Evolutionary conservation across 2,329 filamentous ascomycete genomes (phyloP).

Genomic region (Aspergillus sp.): DNA sequence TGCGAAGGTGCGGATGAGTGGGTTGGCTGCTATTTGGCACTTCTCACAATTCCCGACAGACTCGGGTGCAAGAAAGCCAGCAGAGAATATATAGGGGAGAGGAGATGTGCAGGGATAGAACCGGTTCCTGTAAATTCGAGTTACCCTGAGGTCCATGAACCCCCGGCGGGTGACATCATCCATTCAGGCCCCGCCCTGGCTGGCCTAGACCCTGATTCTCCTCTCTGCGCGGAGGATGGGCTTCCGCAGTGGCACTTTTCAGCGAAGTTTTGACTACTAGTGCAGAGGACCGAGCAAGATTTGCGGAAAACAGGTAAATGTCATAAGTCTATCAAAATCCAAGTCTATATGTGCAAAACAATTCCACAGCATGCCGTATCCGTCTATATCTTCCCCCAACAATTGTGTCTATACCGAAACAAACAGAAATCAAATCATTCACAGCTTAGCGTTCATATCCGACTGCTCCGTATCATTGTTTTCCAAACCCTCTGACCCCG

Average conservation of each 20-base stretch:
- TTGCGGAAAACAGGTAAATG: background rate
- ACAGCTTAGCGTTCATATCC: conserved; percentile 19
- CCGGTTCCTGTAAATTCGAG: conserved; percentile 16
- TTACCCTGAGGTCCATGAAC: conserved; percentile 6
- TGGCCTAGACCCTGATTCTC: background rate
- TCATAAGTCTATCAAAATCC: conserved; percentile 7
- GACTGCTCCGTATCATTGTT: conserved; percentile 13
- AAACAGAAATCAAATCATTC: conserved; percentile 11
- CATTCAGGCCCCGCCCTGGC: background rate
- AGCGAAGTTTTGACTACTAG: conserved; percentile 1
- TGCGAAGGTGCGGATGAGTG: background rate
- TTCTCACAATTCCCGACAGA: background rate
- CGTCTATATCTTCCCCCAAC: background rate
- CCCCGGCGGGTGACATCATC: conserved; percentile 25
- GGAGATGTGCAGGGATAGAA: conserved; percentile 5
- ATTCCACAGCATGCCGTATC: conserved; percentile 9
- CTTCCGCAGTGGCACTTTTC: conserved; percentile 5
- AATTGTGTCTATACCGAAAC: conserved; percentile 8
- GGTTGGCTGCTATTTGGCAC: background rate
- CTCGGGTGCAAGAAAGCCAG: background rate
- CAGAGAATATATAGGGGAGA: conserved; percentile 1
- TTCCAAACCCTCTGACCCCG: conserved; percentile 9
- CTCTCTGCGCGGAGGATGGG: background rate
- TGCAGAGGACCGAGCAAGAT: background rate
- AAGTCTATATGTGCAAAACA: conserved; percentile 17